Evolutionary conservation across 2,329 filamentous ascomycete genomes (phyloP).

Genomic region (Colletotrichum endophyticum): DNA sequence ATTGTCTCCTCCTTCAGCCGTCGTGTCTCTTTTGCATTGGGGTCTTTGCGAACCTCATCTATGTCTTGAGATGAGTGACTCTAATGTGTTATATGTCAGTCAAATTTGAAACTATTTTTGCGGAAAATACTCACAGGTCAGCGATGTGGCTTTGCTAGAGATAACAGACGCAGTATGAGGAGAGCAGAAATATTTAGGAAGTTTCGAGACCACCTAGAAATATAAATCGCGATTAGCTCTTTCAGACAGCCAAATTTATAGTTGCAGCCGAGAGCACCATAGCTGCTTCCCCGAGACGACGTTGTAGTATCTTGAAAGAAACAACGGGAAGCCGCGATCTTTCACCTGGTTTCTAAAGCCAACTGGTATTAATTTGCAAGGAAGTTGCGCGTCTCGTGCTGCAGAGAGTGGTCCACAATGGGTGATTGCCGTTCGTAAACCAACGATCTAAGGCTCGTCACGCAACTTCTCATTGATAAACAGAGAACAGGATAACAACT

Average conservation of each 20-base stretch:
- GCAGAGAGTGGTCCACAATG: neutral
- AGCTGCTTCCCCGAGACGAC: neutral
- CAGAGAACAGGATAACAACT: no score
- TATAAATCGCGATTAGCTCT: neutral
- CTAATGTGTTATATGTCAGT: neutral
- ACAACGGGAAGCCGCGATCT: neutral
- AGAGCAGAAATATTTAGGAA: neutral
- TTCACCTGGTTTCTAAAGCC: neutral
- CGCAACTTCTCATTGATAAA: no score
- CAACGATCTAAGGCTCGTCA: neutral
- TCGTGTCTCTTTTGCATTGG: neutral
- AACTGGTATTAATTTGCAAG: neutral
- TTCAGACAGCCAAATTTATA: neutral
- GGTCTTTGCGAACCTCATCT: neutral
- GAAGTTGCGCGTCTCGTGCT: neutral
- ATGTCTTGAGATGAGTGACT: neutral
- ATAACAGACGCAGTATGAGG: neutral
- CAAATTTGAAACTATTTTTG: rapidly evolving
- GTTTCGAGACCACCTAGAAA: neutral
- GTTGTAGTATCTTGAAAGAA: neutral
- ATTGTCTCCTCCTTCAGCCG: neutral
- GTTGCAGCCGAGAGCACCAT: neutral
- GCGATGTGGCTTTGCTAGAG: neutral
- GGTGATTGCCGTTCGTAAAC: neutral
- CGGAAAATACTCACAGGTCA: rapidly evolving